Evolutionary conservation across 1,284 basidiomycete species (phyloP).

Genomic region (Microbotryum lychnidis-dioicae): DNA sequence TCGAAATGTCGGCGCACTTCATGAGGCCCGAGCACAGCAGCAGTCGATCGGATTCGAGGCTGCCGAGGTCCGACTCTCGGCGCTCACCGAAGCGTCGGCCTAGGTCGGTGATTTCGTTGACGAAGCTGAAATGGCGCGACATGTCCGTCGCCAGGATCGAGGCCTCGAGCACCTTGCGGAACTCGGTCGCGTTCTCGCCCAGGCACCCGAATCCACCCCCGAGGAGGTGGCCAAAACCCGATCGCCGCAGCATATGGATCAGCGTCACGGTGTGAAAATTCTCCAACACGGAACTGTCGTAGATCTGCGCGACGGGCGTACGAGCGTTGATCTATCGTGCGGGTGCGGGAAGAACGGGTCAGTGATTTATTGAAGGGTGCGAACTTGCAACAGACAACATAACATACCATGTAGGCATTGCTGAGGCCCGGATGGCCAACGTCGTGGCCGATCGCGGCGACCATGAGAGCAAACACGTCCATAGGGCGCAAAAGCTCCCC

Average conservation of each 20-base stretch:
- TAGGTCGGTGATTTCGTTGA: constrained; percentile 54
- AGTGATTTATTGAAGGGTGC: neutral
- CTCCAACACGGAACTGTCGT: constrained; percentile 79
- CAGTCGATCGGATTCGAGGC: constrained; percentile 51
- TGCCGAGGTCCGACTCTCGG: constrained; percentile 40
- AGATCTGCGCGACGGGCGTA: constrained; percentile 75
- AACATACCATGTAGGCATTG: constrained; percentile 79
- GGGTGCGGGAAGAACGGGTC: neutral
- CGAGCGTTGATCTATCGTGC: constrained; percentile 72
- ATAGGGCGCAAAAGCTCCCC: constrained; percentile 50
- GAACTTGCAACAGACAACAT: neutral
- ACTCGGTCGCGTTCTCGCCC: constrained; percentile 38
- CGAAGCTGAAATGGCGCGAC: constrained; percentile 77
- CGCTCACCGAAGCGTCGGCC: constrained; percentile 35
- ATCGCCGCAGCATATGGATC: constrained; percentile 67
- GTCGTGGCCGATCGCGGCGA: constrained; percentile 90
- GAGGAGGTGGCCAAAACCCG: constrained; percentile 55
- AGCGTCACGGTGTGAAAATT: constrained; percentile 85
- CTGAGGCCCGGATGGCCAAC: constrained; percentile 88
- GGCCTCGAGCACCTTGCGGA: constrained; percentile 64
- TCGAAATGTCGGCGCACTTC: constrained; percentile 94
- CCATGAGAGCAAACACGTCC: constrained; percentile 72
- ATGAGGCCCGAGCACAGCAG: constrained; percentile 82
- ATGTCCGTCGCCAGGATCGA: constrained; percentile 88
- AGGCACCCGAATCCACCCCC: constrained; percentile 33